phyloP scores from a whole-genome alignment of 441 rosid species.

The Metrosideros polymorpha region DNA sequence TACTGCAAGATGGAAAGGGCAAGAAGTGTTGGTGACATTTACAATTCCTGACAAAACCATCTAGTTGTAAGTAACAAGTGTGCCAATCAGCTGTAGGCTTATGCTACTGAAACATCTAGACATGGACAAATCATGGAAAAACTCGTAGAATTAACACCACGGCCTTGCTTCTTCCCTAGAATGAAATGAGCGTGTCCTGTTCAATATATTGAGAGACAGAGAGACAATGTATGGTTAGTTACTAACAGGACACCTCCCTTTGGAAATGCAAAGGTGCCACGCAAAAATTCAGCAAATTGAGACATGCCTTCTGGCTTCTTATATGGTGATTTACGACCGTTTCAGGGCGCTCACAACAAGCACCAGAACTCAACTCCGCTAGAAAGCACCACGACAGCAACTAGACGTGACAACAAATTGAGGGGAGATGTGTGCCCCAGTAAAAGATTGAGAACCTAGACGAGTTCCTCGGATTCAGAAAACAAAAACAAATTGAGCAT shows the following conservation, averaged over 20 bases:
- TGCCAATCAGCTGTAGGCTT: neutral
- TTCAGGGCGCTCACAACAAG: neutral
- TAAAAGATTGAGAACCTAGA: neutral
- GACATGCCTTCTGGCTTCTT: neutral
- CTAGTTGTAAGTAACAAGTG: neutral
- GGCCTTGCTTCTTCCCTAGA: neutral
- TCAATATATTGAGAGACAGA: neutral
- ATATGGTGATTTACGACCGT: neutral
- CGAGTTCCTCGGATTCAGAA: neutral
- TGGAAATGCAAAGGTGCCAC: neutral
- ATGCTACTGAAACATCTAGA: neutral
- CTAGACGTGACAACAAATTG: neutral
- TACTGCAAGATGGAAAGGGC: neutral
- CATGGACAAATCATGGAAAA: neutral
- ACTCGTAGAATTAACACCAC: neutral
- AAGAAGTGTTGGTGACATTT: neutral
- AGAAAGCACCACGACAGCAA: neutral
- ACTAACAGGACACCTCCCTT: neutral
- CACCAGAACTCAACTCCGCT: neutral
- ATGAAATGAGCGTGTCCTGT: neutral
- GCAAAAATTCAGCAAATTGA: neutral
- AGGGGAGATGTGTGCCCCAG: neutral
- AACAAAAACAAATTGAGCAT: neutral
- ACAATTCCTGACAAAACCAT: neutral
- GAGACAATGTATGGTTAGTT: neutral